Base-by-base conservation (phyloP, 768 basidiomycete genomes). In the Porphyrellus cyaneotinctus region DNA sequence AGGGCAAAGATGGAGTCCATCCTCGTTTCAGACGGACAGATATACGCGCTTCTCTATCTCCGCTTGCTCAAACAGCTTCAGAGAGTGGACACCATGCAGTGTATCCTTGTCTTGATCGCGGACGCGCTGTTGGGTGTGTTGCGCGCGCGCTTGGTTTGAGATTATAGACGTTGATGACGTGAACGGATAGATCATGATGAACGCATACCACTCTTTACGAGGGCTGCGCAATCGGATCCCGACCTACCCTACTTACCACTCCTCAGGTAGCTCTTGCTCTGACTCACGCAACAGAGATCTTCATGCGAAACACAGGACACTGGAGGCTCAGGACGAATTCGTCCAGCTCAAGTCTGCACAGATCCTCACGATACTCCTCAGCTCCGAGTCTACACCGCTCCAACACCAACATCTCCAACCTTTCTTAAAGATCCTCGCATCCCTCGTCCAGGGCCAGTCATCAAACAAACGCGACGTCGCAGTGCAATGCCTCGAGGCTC, bases 311-410 rank as follows among this genome's bases (percentile, higher is more conserved):
- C 49, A 24, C 58, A 95, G 91, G 61, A 83, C 85, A 31, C 74
- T 97, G 43, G 87, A 90, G 35, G 82, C 87, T 13, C 86, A 85
- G 59, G 97, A 98, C 67, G 95, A 98, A 66, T 97, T 97, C 59
- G 85, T 91, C n/a, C 91, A 95, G 63, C 77, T 97, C 52, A 97
- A 95, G 65, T 78, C 88, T 12, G 79, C 88, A 0, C 89, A 95
- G 64, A 88, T 98, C 57, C 74, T 97, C 41, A 92, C 94, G 1
- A 78, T 95, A 31, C 78, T 97, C 22, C 79, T 95, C 33, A 84
- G 83, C 59, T 77, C 79, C 53, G 80, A 82, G 62, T 65, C 76
- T 6, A 70, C 75, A 1, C 74, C 74, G 11, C 70, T 82, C 23
- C 76, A 75, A 50, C 66, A 72, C 12, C 75, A 79, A 20, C 78